A percentile compares a stretch with the other conserved stretches of the same genome.
Conservation (phyloP, 257 asterid genomes). For the Cynanchum wilfordii region DNA sequence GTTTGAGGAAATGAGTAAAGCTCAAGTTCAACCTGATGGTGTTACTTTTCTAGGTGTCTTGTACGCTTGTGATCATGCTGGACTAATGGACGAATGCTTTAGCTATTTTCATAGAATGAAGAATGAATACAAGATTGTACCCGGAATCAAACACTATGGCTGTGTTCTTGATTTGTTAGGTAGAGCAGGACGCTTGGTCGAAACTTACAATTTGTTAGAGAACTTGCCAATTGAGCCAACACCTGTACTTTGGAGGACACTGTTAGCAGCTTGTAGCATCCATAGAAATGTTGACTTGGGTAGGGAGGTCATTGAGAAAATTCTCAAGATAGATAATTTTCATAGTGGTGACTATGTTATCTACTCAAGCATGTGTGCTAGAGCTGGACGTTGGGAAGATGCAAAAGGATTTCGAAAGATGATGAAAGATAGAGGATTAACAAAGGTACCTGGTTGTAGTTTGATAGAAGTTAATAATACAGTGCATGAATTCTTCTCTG, state of each 20-base stretch:
- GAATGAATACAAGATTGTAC: constrained; percentile 24
- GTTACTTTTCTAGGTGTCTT: constrained; percentile 33
- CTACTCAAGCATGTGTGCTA: constrained; percentile 33
- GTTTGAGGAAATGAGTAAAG: constrained; percentile 27
- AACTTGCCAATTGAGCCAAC: constrained; percentile 29
- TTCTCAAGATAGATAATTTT: constrained; percentile 26
- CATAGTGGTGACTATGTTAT: constrained; percentile 39
- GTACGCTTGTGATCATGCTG: constrained; percentile 33
- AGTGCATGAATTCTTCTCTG: constrained; percentile 38
- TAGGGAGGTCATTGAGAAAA: constrained; percentile 22
- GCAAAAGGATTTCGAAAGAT: constrained; percentile 17
- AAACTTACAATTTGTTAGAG: constrained; percentile 27
- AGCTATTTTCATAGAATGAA: constrained; percentile 25
- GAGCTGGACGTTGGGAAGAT: constrained; percentile 33
- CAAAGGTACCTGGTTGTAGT: constrained; percentile 37
- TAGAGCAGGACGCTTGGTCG: constrained; percentile 33
- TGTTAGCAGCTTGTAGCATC: constrained; percentile 36
- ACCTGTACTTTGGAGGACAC: constrained; percentile 32
- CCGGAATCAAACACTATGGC: constrained; percentile 34
- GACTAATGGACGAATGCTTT: constrained; percentile 26
- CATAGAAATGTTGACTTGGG: constrained; percentile 33
- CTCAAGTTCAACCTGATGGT: constrained; percentile 25
- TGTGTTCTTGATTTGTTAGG: constrained; percentile 36
- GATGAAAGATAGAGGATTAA: constrained; percentile 29
- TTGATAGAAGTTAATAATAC: constrained; percentile 25